Conservation (phyloP, 257 asterid species). For the Mitragyna speciosa region DNA sequence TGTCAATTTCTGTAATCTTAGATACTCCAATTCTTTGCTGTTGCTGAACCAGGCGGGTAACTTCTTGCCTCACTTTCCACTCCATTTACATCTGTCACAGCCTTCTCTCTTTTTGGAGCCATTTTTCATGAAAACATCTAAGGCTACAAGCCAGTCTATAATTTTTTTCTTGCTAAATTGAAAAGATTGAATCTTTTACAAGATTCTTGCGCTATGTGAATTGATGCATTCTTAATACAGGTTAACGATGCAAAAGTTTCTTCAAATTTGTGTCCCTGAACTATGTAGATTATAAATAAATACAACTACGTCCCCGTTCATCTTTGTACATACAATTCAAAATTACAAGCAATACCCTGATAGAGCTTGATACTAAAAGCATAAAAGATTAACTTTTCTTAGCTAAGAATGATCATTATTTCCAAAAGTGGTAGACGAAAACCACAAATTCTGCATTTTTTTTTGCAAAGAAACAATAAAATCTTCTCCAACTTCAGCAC, state of each 20-base stretch:
- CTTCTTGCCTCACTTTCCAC: neutral
- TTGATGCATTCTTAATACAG: neutral
- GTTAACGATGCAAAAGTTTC: neutral
- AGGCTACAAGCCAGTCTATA: neutral
- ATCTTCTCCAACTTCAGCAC: neutral
- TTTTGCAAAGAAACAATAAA: neutral
- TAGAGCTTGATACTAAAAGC: neutral
- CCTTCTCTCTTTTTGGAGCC: neutral
- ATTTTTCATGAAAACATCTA: neutral
- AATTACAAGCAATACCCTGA: neutral
- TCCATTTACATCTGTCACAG: neutral
- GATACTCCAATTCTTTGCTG: neutral
- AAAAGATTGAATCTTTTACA: neutral
- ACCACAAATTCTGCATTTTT: neutral
- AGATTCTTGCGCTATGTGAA: neutral
- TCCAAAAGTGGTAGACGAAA: neutral
- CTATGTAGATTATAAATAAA: too few relatives aligned
- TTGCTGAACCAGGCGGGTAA: neutral
- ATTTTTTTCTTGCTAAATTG: neutral
- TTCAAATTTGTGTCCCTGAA: neutral
- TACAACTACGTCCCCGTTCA: too few relatives aligned
- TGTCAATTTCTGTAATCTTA: neutral
- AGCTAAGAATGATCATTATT: neutral
- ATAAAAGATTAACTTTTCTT: neutral
- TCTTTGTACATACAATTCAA: neutral